Evolutionary conservation across 768 basidiomycete genomes (phyloP), one percentile per base, ranked within the genome.

Genomic region (Tephrocybe sp.): DNA sequence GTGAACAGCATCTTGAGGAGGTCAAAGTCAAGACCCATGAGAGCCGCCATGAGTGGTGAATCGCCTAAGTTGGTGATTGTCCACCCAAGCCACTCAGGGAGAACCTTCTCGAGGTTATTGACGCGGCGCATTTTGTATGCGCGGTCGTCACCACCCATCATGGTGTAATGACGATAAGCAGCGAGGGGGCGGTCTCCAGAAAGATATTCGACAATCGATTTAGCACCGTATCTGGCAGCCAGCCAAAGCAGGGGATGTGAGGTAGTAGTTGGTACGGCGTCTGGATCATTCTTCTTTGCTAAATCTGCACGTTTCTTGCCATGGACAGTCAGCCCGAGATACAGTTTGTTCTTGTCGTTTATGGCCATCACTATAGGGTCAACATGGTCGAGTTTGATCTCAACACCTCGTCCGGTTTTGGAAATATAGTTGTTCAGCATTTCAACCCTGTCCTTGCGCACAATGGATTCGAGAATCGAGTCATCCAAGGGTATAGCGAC

Each of bases 271-370:
- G 51, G 48, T 1, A 51, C 13, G 2, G 73, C 74, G 49, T 78
- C 70, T 0, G 79, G 78, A 54, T 83, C 80, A 42, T 75, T 75
- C 56, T 70, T 74, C 44, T 59, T 67, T 0, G 78, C 77, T 8
- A 83, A 68, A 55, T 83, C 81, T 13, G 70, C 68, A 3, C 79
- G 69, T 57, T 84, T 84, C 68, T 81, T 82, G n/a, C 82, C 83
- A 50, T 83, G 79, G 18, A 85, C 79, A 47, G 76, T 76, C 34
- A 86, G 68, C 0, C 84, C 83, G 15, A 83, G 76, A 55, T 85
- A 86, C 0, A 76, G 38, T 58, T 64, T 71, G 58, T 74, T 71
- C 46, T 63, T 54, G 53, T 75, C 73, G 53, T 73, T 71, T 32
- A 60, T 52, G 9, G 61, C 56, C 9, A 52, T 51, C 21, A 56